phyloP scores from a whole-genome alignment of 2,329 filamentous ascomycete species.

The Botrytis fabae region DNA sequence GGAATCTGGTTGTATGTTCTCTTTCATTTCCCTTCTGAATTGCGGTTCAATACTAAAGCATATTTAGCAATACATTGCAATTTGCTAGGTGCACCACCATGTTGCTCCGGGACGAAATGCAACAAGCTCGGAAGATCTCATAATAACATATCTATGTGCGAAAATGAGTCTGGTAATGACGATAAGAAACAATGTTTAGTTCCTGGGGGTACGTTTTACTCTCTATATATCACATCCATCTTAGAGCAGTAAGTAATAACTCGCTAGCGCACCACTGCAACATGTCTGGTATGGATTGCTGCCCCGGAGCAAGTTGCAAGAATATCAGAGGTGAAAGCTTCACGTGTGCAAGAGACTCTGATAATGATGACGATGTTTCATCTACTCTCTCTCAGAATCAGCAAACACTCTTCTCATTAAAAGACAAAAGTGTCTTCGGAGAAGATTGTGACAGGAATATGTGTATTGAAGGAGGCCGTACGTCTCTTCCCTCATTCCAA shows the following conservation, averaged over 20 bases:
- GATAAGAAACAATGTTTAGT: background rate
- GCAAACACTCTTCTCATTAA: background rate
- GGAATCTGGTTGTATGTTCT: background rate
- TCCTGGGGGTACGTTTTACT: background rate
- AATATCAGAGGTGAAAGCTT: background rate
- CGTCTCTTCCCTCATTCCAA: too few relatives aligned
- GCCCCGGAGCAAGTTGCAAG: background rate
- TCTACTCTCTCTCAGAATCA: background rate
- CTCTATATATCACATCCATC: too few relatives aligned
- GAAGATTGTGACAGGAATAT: background rate
- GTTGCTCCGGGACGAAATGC: background rate
- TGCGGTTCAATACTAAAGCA: background rate
- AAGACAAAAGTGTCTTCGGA: background rate
- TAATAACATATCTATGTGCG: background rate
- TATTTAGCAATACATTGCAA: background rate
- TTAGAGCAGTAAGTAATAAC: background rate
- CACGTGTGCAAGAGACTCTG: background rate
- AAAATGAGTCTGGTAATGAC: background rate
- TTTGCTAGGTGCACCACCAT: background rate
- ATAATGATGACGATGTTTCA: slow-evolving; percentile 5
- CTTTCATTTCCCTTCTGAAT: background rate
- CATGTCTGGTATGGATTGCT: background rate
- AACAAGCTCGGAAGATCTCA: background rate
- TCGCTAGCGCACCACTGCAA: background rate
- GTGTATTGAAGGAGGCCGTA: slow-evolving; percentile 8